Evolutionary conservation across 2,329 filamentous ascomycete genomes (phyloP).

Genomic region (Calonectria naviculata): DNA sequence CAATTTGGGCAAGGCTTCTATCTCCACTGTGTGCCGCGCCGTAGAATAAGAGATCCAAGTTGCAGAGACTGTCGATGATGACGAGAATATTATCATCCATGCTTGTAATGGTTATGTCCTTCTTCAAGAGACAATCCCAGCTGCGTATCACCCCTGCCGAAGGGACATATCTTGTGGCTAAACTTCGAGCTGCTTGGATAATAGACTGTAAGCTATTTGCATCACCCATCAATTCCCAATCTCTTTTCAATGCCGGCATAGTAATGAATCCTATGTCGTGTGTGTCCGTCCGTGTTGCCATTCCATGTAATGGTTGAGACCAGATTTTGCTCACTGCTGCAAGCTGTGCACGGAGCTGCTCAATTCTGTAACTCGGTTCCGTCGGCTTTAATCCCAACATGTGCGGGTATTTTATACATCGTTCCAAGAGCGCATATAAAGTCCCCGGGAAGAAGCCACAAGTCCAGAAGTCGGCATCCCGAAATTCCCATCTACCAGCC

Average conservation of each 20-base stretch:
- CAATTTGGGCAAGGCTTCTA: conserved; percentile 45
- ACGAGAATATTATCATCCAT: conserved; percentile 47
- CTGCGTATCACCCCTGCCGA: conserved; percentile 57
- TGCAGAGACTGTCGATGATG: conserved; percentile 57
- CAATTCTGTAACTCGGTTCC: not conserved
- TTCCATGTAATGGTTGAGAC: conserved; percentile 38
- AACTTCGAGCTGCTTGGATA: conserved; percentile 54
- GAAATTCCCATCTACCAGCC: conserved; percentile 40
- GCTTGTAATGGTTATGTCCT: conserved; percentile 40
- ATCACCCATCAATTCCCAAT: conserved; percentile 59
- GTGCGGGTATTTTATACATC: conserved; percentile 43
- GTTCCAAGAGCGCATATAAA: conserved; percentile 49
- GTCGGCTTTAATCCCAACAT: not conserved
- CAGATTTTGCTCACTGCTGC: conserved; percentile 19
- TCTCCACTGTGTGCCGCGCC: conserved; percentile 47
- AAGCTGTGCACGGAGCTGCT: not conserved
- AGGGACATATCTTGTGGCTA: conserved; percentile 55
- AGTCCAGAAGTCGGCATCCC: conserved; percentile 53
- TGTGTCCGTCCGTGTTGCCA: conserved; percentile 58
- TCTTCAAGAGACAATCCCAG: conserved; percentile 55
- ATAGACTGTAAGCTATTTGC: conserved; percentile 51
- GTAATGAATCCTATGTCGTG: conserved; percentile 68
- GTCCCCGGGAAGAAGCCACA: conserved; percentile 55
- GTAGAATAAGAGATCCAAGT: conserved; percentile 52
- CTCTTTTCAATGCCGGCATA: conserved; percentile 56